Evolutionary conservation across 2,329 filamentous ascomycete species (phyloP), one percentile per base, ranked within the genome.

Genomic region (Colletotrichum somersetense): DNA sequence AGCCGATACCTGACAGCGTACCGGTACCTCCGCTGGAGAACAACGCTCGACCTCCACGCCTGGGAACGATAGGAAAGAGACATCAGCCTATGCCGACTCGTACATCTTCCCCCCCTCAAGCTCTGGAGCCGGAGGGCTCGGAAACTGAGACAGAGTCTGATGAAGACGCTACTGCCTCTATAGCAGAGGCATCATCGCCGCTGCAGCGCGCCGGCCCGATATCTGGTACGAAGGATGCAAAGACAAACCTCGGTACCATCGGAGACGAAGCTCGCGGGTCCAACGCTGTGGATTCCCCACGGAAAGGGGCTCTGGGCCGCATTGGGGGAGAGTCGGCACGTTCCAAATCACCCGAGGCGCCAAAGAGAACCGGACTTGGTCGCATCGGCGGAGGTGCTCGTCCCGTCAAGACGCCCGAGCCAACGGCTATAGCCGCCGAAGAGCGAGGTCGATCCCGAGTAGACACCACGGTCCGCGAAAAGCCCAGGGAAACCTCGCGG

Each of bases 111-210:
- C 73, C 78, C 33, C 72, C 76, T 23, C 71, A 71, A 46, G 67
- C 65, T 12, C 46, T 35, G 4, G 44, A 44, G 8, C 67, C 65
- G 30, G 76, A 79, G 23, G 81, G 79, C 30, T 81, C 80, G 10
- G 84, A 85, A 55, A 86, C 85, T n/a, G 84, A 83, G 18, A 85
- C 84, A 11, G 84, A 85, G 33, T 77, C 78, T n/a, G 82, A 82
- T 1, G 80, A 80, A 40, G 78, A 80, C 38, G 64, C 59, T 20
- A 33, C 58, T 4, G 48, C 59, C 30, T 59, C 66, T 30, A 7
- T 50, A 30, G 57, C 50, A 18, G 50, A 67, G 38, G 20, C 18
- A 12, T 63, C 66, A 14, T 50, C 69, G 11, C 57, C 71, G 16
- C 59, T 53, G 12, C 26, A 53, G 11, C 55, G 14, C 23, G 42